These are phyloP conservation scores for Rhodamnia argentea DNA, from an alignment of 345 rosid species.

Conservation along the genomic window DNA sequence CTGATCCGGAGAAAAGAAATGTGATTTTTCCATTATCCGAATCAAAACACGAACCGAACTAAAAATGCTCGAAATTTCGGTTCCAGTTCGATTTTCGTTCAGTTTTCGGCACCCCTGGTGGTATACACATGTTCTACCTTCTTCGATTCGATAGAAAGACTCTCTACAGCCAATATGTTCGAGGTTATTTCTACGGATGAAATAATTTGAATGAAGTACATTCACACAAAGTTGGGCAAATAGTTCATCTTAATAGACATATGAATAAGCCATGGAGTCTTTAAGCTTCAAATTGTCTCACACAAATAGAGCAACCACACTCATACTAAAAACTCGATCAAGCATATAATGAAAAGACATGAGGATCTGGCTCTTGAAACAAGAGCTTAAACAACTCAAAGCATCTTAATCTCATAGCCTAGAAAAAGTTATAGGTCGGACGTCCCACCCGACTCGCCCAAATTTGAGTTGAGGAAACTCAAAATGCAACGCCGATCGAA, in stretches of 20 bases:
- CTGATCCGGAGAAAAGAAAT: too few relatives aligned
- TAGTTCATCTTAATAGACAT: neutral
- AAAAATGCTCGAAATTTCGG: too few relatives aligned
- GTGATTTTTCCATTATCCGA: too few relatives aligned
- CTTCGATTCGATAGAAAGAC: neutral
- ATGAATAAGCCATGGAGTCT: neutral
- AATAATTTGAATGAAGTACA: neutral
- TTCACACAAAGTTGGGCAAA: neutral
- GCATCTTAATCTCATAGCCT: neutral
- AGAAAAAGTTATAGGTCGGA: neutral
- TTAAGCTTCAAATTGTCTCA: neutral
- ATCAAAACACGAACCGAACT: too few relatives aligned
- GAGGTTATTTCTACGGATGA: neutral
- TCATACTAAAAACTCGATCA: neutral
- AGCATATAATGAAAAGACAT: neutral
- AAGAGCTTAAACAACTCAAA: neutral
- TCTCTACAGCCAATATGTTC: neutral
- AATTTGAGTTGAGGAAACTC: too few relatives aligned
- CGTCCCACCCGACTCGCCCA: neutral
- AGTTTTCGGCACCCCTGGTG: neutral
- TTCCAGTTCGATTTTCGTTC: too few relatives aligned
- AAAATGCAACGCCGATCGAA: too few relatives aligned
- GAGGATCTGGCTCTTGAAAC: neutral
- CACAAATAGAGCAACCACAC: neutral
- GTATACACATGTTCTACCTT: neutral